Evolutionary conservation across 169 alveolate genomes (phyloP).

Genomic region (Perkinsus marinus): DNA sequence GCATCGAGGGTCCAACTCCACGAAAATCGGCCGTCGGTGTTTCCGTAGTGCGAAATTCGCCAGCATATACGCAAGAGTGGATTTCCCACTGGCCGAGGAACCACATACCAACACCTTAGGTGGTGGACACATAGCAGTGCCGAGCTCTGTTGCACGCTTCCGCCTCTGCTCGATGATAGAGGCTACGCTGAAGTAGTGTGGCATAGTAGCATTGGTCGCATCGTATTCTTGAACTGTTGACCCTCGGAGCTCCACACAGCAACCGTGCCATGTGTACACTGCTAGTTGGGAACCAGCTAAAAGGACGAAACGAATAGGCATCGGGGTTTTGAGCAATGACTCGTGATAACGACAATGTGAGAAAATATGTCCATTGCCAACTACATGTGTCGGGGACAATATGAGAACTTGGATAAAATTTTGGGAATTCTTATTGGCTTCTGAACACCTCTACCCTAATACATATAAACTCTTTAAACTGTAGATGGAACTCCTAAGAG

Average conservation of each 20-base stretch:
- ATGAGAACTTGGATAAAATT: too few species aligned
- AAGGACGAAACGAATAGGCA: neutral
- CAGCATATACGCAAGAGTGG: conserved; percentile 21
- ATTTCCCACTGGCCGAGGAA: conserved; percentile 25
- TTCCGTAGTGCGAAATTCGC: conserved; percentile 26
- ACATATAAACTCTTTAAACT: too few species aligned
- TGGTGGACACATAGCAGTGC: conserved; percentile 4
- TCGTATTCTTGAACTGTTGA: conserved; percentile 22
- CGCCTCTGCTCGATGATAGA: conserved; percentile 21
- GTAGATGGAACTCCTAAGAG: too few species aligned
- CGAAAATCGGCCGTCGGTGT: conserved; percentile 14
- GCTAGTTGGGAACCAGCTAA: neutral
- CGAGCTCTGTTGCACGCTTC: conserved; percentile 16
- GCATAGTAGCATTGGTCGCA: conserved; percentile 22
- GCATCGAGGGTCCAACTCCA: conserved; percentile 27
- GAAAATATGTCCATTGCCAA: too few species aligned
- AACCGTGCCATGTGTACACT: conserved; percentile 30
- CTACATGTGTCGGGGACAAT: too few species aligned
- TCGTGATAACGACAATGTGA: too few species aligned
- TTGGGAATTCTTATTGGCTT: too few species aligned
- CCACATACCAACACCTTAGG: conserved; percentile 28
- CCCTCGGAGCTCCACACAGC: conserved; percentile 22
- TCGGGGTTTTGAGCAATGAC: too few species aligned
- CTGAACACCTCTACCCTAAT: too few species aligned
- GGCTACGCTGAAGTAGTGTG: conserved; percentile 23